Percentiles rank a stretch among this genome's conserved stretches.
Conservation (phyloP, 2,329 filamentous ascomycete genomes). For the Drechslerella coelobrocha region DNA sequence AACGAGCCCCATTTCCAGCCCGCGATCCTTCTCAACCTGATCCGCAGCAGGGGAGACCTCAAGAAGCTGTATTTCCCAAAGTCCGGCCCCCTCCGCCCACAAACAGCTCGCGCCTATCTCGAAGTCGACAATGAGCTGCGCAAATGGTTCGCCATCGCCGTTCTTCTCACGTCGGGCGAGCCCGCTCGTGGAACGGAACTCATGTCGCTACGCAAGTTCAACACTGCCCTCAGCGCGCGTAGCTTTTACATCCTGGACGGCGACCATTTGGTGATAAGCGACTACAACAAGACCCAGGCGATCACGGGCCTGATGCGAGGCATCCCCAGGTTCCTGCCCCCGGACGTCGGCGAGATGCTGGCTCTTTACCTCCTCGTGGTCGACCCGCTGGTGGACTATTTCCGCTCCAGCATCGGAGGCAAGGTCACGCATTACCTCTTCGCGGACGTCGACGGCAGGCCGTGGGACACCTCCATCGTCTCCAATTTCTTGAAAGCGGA, state of each 20-base stretch:
- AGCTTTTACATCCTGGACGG: slow-evolving; percentile 17
- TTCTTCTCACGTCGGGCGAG: slow-evolving; percentile 10
- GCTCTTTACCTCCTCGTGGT: slow-evolving; percentile 7
- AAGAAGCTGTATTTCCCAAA: neutral
- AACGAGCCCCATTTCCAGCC: too few relatives aligned
- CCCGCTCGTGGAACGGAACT: slow-evolving; percentile 20
- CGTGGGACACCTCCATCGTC: neutral
- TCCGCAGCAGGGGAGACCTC: too few relatives aligned
- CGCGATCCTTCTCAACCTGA: too few relatives aligned
- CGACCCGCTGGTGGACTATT: slow-evolving; percentile 9
- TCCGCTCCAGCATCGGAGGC: neutral
- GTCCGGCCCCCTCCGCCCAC: neutral
- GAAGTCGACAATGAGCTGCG: neutral
- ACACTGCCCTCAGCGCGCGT: neutral
- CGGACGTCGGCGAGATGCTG: neutral
- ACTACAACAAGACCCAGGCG: slow-evolving; percentile 15
- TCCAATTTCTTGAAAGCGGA: slow-evolving; percentile 15
- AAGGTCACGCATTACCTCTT: neutral
- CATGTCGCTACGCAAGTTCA: neutral
- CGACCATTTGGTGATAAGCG: slow-evolving; percentile 6
- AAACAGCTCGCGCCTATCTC: neutral
- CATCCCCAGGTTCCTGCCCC: slow-evolving; percentile 3
- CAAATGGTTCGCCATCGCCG: slow-evolving; percentile 6
- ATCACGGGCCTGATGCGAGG: slow-evolving; percentile 1
- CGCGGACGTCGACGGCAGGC: neutral